Base-by-base conservation (phyloP, 2,329 filamentous ascomycete species). In the Aspergillus aculeatus region DNA sequence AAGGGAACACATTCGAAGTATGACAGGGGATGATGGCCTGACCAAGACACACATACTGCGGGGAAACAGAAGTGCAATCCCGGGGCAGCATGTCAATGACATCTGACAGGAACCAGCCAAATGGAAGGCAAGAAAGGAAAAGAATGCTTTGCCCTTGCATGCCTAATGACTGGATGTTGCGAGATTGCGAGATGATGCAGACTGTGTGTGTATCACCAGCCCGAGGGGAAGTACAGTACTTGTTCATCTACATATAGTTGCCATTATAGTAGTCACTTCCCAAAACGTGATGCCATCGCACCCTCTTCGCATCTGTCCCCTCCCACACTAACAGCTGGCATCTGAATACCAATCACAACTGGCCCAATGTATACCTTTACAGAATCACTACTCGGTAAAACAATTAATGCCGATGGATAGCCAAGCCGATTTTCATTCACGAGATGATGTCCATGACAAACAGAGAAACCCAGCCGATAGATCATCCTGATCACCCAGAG, bases 21-120 rank as follows among this genome's bases (percentile, higher is more conserved):
- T 52, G 50, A 52, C 50, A 52, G 50, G 50, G 50, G 31, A 32
- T 21, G 50, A 52, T 52, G 50, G 50, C 50, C 50, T 52, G 50
- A 41, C 50, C 32, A 38, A 52, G 31, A 52, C 21, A 35, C 32
- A 35, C 32, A 35, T 14, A 52, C 19, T 52, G 50, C 50, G 50
- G 50, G 50, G 50, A 41, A 52, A 35, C 38, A 44, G 38, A 19
- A 16, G 3, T 24, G 48, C 26, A 29, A 50, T 50, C 24, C 48
- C 38, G 16, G 38, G 38, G 38, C 38, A 44, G 38, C 38, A 19
- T 44, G 5, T 29, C 26, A 10, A 29, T 29, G 38, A 44, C 38
- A 19, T 44, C 38, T 44, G 38, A 44, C 38, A 44, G 38, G 16
- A 44, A 16, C 38, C 38, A 44, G 16, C 38, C 5, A 44, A 44